A percentile compares a stretch with the other conserved stretches of the same genome.
These are phyloP conservation scores for Rhododendron mucronatum DNA, from an alignment of 148 eudicot species.

Conservation along the genomic window DNA sequence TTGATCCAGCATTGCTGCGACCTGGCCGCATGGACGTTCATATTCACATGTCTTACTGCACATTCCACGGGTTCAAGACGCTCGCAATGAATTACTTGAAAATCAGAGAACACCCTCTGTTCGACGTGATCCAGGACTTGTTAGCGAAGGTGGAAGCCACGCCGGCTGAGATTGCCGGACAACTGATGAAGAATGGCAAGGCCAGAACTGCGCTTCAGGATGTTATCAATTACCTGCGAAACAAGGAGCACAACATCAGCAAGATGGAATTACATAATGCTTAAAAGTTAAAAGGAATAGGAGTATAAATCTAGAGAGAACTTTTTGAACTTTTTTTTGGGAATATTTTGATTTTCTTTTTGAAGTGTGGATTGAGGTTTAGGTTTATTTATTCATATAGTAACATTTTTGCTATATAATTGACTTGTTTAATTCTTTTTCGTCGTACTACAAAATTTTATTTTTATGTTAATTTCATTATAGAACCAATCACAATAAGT, in stretches of 20 bases:
- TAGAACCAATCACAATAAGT: too few relatives aligned
- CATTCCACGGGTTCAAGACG: conserved; percentile 30
- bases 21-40: conserved; percentile 54
- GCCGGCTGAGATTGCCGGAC: conserved; percentile 46
- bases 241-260: conserved; percentile 7
- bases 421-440: not conserved
- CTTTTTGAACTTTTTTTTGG: not conserved
- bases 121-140: conserved; percentile 15
- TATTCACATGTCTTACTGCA: conserved; percentile 47
- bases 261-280: too few relatives aligned
- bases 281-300: too few relatives aligned
- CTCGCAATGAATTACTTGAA: conserved; percentile 31
- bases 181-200: conserved; percentile 35
- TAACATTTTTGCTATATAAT: not conserved
- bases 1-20: conserved; percentile 3
- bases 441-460: too few relatives aligned
- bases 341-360: not conserved
- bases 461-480: too few relatives aligned
- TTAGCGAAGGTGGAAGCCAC: conserved; percentile 28
- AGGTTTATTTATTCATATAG: too few relatives aligned
- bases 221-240: conserved; percentile 22
- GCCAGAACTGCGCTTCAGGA: conserved; percentile 18
- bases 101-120: conserved; percentile 19
- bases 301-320: too few relatives aligned
- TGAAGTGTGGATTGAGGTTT: too few relatives aligned